Evolutionary conservation across 306 rosid genomes (phyloP).

Genomic region (Rosa multiflora): DNA sequence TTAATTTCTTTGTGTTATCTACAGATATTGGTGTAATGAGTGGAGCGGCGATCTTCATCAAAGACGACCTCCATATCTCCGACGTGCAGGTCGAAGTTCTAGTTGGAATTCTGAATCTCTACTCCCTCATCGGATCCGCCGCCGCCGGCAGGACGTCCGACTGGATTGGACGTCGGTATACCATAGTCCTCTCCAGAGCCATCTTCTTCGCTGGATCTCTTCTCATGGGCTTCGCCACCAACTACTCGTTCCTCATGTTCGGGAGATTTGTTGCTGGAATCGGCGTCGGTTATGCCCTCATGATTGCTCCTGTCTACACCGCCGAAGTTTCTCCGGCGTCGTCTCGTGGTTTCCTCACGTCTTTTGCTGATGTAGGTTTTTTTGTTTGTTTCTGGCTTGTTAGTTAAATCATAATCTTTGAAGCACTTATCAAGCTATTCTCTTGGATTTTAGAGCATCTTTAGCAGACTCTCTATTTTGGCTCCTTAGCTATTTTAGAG

Average conservation of each 20-base stretch:
- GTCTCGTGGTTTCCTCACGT: conserved; percentile 79
- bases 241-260: conserved; percentile 76
- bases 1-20: not conserved
- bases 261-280: conserved; percentile 76
- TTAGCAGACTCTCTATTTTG: too few species aligned
- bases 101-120: conserved; percentile 64
- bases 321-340: conserved; percentile 82
- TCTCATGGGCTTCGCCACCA: conserved; percentile 81
- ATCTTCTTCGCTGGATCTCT: conserved; percentile 73
- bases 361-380: conserved; percentile 65
- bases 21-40: conserved; percentile 98
- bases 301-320: conserved; percentile 84
- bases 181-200: conserved; percentile 55
- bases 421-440: conserved; percentile 1
- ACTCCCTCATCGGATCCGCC: conserved; percentile 64
- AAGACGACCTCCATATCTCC: conserved; percentile 47
- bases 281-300: conserved; percentile 77
- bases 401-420: not conserved
- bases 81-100: conserved; percentile 61
- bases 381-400: not conserved
- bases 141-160: conserved; percentile 85
- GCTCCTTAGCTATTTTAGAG: too few species aligned
- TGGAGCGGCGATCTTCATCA: conserved; percentile 67
- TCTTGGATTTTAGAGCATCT: not conserved
- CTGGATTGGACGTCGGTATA: conserved; percentile 90